Percentiles rank a stretch among this genome's conserved stretches.
Evolutionary conservation across 768 basidiomycete genomes (phyloP).

Genomic region (Mycena metata): DNA sequence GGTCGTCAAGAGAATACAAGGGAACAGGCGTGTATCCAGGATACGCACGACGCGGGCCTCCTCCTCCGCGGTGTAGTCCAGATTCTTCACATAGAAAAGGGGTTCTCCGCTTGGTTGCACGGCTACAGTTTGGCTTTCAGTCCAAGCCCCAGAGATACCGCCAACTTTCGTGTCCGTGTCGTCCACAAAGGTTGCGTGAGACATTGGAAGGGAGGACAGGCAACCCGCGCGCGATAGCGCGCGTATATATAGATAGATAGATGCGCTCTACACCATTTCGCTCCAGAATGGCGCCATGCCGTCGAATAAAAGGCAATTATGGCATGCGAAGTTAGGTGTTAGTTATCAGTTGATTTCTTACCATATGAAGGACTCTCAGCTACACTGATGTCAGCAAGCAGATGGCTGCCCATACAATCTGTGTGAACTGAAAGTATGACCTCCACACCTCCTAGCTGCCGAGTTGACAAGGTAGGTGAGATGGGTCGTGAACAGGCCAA

Average conservation of each 20-base stretch:
- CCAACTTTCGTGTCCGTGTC: slow-evolving; percentile 9
- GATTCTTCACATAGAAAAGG: slow-evolving; percentile 43
- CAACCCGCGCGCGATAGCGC: not conserved
- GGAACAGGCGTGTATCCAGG: slow-evolving; percentile 46
- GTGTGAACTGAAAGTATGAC: too few relatives aligned
- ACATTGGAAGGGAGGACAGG: too few relatives aligned
- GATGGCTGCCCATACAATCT: too few relatives aligned
- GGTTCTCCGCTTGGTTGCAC: slow-evolving; percentile 36
- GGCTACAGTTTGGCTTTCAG: slow-evolving; percentile 19
- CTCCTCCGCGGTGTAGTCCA: slow-evolving; percentile 50
- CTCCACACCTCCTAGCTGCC: too few relatives aligned
- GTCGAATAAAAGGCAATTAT: slow-evolving; percentile 6
- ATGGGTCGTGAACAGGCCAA: too few relatives aligned
- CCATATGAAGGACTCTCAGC: too few relatives aligned
- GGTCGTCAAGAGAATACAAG: slow-evolving; percentile 48
- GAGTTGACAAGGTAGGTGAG: too few relatives aligned
- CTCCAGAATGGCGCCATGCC: slow-evolving; percentile 33
- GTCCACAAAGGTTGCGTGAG: not conserved
- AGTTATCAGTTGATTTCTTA: too few relatives aligned
- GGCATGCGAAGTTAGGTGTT: not conserved
- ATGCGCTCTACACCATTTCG: slow-evolving; percentile 20
- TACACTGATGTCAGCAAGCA: too few relatives aligned
- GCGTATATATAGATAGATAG: not conserved
- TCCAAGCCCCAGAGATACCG: slow-evolving; percentile 11
- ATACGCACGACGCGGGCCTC: slow-evolving; percentile 49